A percentile compares a stretch with the other conserved stretches of the same genome.
Conservation (phyloP, 2,329 filamentous ascomycete genomes). For the Emmonsiellopsis sp. region DNA sequence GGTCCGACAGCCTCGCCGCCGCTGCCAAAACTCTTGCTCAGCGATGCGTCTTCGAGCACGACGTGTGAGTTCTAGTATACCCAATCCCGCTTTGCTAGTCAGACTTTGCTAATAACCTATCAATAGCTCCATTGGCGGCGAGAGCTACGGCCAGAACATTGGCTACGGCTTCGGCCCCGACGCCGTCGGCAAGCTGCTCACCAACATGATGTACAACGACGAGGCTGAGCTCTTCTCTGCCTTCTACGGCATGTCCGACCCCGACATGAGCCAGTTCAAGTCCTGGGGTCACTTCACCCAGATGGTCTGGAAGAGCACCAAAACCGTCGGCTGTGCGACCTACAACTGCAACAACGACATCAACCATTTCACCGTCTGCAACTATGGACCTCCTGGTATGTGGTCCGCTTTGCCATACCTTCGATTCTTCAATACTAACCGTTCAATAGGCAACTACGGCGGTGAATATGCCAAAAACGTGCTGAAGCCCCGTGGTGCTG, state of each 20-base stretch:
- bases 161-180: constrained; percentile 46
- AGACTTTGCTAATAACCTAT: neutral
- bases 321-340: constrained; percentile 53
- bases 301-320: constrained; percentile 59
- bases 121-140: constrained; percentile 23
- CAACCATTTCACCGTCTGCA: constrained; percentile 76
- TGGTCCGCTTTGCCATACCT: constrained; percentile 6
- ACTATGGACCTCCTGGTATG: constrained; percentile 69
- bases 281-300: constrained; percentile 68
- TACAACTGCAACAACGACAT: constrained; percentile 35
- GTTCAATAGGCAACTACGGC: constrained; percentile 41
- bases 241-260: constrained; percentile 48
- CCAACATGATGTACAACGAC: constrained; percentile 80
- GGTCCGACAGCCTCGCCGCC: constrained; percentile 53
- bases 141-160: constrained; percentile 85
- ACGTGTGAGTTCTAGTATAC: constrained; percentile 56
- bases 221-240: constrained; percentile 53
- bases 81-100: neutral
- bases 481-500: constrained; percentile 27
- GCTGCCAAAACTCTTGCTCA: constrained; percentile 57
- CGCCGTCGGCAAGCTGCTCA: constrained; percentile 59
- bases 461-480: constrained; percentile 48
- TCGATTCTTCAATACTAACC: neutral
- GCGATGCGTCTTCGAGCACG: constrained; percentile 63
- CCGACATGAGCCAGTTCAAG: constrained; percentile 54